phyloP scores from a whole-genome alignment of 2,329 filamentous ascomycete genomes.

The Talaromyces atroroseus region DNA sequence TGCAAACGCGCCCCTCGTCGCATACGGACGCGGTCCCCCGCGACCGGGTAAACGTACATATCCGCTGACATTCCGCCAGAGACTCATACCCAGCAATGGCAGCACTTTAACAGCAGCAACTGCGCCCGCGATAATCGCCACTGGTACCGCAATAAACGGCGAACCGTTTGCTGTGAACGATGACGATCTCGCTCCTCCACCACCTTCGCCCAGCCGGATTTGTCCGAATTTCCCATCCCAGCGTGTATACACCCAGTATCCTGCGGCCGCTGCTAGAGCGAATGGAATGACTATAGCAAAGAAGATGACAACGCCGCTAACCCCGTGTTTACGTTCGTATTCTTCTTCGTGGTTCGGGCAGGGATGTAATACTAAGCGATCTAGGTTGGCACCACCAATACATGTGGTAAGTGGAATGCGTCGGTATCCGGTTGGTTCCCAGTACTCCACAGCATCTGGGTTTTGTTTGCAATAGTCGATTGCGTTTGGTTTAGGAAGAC shows the following conservation, averaged over 20 bases:
- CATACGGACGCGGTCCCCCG: slow-evolving; percentile 63
- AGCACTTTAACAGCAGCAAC: slow-evolving; percentile 67
- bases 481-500: slow-evolving; percentile 61
- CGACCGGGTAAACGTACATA: slow-evolving; percentile 41
- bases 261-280: slow-evolving; percentile 61
- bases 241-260: slow-evolving; percentile 78
- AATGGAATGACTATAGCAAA: slow-evolving; percentile 77
- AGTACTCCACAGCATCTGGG: slow-evolving; percentile 69
- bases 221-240: slow-evolving; percentile 90
- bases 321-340: slow-evolving; percentile 66
- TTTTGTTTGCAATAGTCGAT: slow-evolving; percentile 55
- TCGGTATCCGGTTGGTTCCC: slow-evolving; percentile 80
- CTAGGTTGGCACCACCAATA: slow-evolving; percentile 65
- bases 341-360: slow-evolving; percentile 80
- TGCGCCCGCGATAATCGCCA: slow-evolving; percentile 68
- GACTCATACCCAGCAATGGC: slow-evolving; percentile 65
- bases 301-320: slow-evolving; percentile 71
- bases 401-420: slow-evolving; percentile 88
- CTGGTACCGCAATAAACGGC: slow-evolving; percentile 74
- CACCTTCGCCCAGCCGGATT: slow-evolving; percentile 73
- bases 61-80: slow-evolving; percentile 62
- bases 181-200: slow-evolving; percentile 17
- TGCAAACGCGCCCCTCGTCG: slow-evolving; percentile 83
- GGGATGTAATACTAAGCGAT: slow-evolving; percentile 58
- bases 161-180: slow-evolving; percentile 56